Percentiles rank a stretch among this genome's conserved stretches.
Evolutionary conservation across 805 yeast genomes (phyloP).

Genomic region (Starmerella potacharoeniae): DNA sequence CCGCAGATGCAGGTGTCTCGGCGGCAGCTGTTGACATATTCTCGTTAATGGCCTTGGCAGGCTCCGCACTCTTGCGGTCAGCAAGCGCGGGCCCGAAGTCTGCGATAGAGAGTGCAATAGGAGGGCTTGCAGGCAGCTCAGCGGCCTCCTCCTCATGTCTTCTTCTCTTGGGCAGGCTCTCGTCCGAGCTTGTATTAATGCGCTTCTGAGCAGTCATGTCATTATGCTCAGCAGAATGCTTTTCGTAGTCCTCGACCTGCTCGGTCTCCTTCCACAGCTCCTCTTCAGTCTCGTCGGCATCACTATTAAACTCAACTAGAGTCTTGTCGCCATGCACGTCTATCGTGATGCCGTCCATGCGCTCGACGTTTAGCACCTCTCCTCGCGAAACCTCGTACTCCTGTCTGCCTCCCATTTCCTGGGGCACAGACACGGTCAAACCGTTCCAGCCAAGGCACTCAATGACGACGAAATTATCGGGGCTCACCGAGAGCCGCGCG

Average conservation of each 20-base stretch:
- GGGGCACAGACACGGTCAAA: constrained; percentile 53
- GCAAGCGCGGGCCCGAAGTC: background rate
- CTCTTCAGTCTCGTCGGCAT: constrained; percentile 35
- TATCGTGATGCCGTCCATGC: constrained; percentile 46
- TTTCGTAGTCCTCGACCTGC: background rate
- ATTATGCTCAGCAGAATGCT: background rate
- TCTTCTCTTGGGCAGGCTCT: background rate
- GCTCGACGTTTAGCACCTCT: constrained; percentile 57
- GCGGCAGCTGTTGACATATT: too few relatives aligned
- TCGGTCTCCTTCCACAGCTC: constrained; percentile 20
- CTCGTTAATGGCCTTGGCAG: too few relatives aligned
- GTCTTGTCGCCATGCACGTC: constrained; percentile 61
- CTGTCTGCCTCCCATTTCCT: constrained; percentile 40
- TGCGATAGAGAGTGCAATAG: background rate
- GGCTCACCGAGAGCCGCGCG: constrained; percentile 39
- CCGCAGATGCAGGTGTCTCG: too few relatives aligned
- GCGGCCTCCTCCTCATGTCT: background rate
- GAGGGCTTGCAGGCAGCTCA: background rate
- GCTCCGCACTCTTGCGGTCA: too few relatives aligned
- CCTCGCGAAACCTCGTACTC: constrained; percentile 44
- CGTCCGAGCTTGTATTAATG: background rate
- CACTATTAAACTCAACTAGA: constrained; percentile 39
- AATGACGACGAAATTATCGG: constrained; percentile 37
- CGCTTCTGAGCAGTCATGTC: background rate
- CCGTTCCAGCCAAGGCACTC: constrained; percentile 81